Conservation (phyloP, 2,329 filamentous ascomycete species). For the Colletotrichum gigasporum region DNA sequence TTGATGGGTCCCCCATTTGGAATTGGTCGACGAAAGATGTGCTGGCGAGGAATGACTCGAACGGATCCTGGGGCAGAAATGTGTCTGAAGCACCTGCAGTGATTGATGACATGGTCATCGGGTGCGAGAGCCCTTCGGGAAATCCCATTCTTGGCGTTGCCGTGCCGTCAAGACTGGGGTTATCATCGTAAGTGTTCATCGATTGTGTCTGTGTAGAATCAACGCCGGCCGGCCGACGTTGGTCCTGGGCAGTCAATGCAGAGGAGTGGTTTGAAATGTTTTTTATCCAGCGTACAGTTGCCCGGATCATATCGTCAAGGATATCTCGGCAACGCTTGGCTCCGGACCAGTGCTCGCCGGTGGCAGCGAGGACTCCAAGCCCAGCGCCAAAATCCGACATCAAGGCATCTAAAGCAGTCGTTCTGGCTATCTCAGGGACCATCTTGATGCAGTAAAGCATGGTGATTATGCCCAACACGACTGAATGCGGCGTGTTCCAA, state of each 20-base stretch:
- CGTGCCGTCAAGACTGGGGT: neutral
- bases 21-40: constrained; percentile 41
- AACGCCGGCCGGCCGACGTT: constrained; percentile 1
- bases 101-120: neutral
- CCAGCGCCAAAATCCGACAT: constrained; percentile 51
- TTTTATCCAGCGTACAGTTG: constrained; percentile 41
- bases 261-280: neutral
- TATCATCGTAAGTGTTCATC: neutral
- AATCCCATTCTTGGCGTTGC: neutral
- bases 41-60: constrained; percentile 37
- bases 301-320: constrained; percentile 48
- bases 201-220: neutral
- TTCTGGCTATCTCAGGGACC: constrained; percentile 49
- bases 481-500: constrained; percentile 58
- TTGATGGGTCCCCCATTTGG: constrained; percentile 39
- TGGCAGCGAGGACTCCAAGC: constrained; percentile 58
- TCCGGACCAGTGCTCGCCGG: constrained; percentile 61
- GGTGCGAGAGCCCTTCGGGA: neutral
- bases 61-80: constrained; percentile 25
- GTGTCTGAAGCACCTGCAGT: neutral
- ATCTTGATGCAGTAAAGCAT: constrained; percentile 61
- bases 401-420: constrained; percentile 41
- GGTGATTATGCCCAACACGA: constrained; percentile 58
- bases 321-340: constrained; percentile 57
- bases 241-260: neutral